A percentile compares a stretch with the other conserved stretches of the same genome.
phyloP scores from a whole-genome alignment of 768 basidiomycete species.

The Mycena haematopus region DNA sequence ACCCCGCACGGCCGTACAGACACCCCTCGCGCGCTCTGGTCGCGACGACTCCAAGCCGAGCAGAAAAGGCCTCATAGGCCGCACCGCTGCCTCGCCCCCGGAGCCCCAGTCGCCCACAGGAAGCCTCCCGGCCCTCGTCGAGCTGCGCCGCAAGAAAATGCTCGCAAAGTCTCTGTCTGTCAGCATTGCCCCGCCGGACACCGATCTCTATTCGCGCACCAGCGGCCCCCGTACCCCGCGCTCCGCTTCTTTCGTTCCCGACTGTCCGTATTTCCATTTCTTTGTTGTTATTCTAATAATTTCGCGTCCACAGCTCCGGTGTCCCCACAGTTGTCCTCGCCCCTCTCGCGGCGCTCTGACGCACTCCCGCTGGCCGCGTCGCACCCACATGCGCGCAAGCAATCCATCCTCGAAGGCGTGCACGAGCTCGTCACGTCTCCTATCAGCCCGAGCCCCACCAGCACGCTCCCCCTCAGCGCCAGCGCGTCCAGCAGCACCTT shows the following conservation, averaged over 20 bases:
- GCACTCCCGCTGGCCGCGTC: constrained; percentile 57
- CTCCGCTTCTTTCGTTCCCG: constrained; percentile 15
- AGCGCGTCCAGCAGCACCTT: constrained; percentile 55
- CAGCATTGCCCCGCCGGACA: constrained; percentile 58
- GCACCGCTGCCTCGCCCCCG: constrained; percentile 29
- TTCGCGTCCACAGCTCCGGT: background rate
- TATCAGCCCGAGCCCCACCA: constrained; percentile 34
- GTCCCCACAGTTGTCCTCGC: constrained; percentile 12
- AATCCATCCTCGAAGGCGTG: constrained; percentile 66
- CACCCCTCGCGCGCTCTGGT: constrained; percentile 31
- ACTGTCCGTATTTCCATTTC: constrained; percentile 25
- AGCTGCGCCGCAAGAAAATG: constrained; percentile 59
- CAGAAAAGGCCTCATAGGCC: constrained; percentile 66
- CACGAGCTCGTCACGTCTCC: constrained; percentile 39
- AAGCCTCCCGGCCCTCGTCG: constrained; percentile 54
- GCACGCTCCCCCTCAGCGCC: constrained; percentile 40
- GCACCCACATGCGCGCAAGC: constrained; percentile 82
- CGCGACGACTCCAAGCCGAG: constrained; percentile 37
- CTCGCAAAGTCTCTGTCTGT: constrained; percentile 73
- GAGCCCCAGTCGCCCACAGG: constrained; percentile 37
- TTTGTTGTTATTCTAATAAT: constrained; percentile 28
- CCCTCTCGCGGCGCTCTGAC: constrained; percentile 40
- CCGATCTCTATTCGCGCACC: constrained; percentile 37
- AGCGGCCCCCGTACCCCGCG: constrained; percentile 8
- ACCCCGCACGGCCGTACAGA: constrained; percentile 43